Evolutionary conservation across 805 yeast species (phyloP).

Genomic region (Candida nanaspora): DNA sequence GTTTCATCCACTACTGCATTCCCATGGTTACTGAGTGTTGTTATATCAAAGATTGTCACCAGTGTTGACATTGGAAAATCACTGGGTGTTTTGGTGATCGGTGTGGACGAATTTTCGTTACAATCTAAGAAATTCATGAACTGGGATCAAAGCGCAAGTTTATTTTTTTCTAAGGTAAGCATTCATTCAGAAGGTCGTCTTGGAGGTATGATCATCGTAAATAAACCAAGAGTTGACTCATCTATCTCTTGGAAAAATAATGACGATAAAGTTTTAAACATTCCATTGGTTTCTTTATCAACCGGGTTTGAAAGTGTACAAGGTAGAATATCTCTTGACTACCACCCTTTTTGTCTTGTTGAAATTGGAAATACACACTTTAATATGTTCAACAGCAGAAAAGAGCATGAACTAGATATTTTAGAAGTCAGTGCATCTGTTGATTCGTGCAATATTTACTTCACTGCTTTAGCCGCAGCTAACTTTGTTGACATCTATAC

Average conservation of each 20-base stretch:
- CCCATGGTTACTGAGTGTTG: conserved; percentile 66
- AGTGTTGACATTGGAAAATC: conserved; percentile 79
- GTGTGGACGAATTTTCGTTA: conserved; percentile 58
- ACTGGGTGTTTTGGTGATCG: conserved; percentile 56
- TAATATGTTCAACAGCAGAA: conserved; percentile 64
- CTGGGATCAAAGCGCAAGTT: conserved; percentile 64
- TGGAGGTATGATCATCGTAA: conserved; percentile 56
- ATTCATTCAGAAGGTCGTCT: conserved; percentile 70
- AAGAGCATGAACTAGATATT: conserved; percentile 49
- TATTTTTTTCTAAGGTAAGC: conserved; percentile 47
- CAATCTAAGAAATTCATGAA: conserved; percentile 56
- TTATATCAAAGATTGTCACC: conserved; percentile 44
- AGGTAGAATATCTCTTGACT: conserved; percentile 68
- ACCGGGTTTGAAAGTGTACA: conserved; percentile 50
- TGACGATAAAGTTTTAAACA: conserved; percentile 31
- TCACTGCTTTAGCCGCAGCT: conserved; percentile 83
- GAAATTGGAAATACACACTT: conserved; percentile 40
- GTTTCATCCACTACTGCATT: conserved; percentile 58
- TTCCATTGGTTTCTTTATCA: conserved; percentile 64
- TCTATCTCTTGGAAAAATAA: conserved; percentile 64
- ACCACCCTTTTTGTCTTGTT: conserved; percentile 72
- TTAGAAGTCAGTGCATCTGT: conserved; percentile 45
- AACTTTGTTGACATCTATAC: conserved; percentile 72
- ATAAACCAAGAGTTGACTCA: conserved; percentile 47
- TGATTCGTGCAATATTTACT: conserved; percentile 49